These are phyloP conservation scores for Clathrus columnatus DNA, from an alignment of 768 basidiomycete species.

Conservation along the genomic window DNA sequence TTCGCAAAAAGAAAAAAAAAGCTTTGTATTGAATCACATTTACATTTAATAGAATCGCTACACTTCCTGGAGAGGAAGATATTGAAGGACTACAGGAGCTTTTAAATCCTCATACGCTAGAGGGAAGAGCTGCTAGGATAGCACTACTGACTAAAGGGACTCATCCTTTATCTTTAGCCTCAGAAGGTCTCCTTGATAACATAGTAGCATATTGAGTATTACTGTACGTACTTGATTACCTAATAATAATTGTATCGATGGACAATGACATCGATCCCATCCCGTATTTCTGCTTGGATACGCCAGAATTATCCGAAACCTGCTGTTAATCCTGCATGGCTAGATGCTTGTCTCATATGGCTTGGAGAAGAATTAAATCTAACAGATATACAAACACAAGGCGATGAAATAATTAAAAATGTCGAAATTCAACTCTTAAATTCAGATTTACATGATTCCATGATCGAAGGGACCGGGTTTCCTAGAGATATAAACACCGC, in stretches of 20 bases:
- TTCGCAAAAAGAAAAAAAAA: background rate
- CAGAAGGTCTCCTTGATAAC: background rate
- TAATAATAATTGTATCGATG: no score
- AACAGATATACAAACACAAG: conserved; percentile 27
- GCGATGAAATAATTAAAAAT: conserved; percentile 36
- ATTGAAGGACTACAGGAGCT: conserved; percentile 22
- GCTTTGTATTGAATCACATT: no score
- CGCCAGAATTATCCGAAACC: conserved; percentile 49
- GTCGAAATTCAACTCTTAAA: conserved; percentile 61
- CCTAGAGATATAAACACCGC: conserved; percentile 33
- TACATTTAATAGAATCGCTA: conserved; percentile 19
- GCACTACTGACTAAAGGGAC: conserved; percentile 12
- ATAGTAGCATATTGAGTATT: no score
- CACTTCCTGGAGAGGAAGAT: conserved; percentile 27
- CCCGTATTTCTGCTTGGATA: conserved; percentile 32
- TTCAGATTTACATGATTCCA: conserved; percentile 67
- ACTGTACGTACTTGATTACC: no score
- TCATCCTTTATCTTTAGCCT: conserved; percentile 9
- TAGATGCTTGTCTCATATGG: conserved; percentile 64
- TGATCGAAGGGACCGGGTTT: conserved; percentile 60
- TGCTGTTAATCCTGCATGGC: conserved; percentile 64
- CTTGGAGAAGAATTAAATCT: conserved; percentile 39
- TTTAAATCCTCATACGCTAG: conserved; percentile 23
- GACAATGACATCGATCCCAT: background rate
- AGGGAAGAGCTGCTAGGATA: conserved; percentile 17